Conservation (phyloP, 441 rosid genomes). For the Pelargonium fulgidum region DNA sequence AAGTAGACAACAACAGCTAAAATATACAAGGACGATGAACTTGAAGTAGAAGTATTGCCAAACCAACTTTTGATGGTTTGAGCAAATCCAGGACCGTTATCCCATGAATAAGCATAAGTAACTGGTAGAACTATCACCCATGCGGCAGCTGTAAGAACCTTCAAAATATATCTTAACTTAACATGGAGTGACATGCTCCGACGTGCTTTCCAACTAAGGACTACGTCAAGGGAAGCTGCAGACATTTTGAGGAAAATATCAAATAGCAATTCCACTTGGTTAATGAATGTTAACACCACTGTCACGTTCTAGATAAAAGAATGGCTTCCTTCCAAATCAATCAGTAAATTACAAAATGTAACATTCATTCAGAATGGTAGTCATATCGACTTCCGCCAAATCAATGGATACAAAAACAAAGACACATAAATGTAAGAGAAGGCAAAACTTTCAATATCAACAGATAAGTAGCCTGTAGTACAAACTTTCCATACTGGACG, state of each 20-base stretch:
- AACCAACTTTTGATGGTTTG: conserved; percentile 91
- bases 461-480: too few relatives aligned
- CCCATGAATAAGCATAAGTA: conserved; percentile 85
- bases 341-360: neutral
- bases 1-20: conserved; percentile 78
- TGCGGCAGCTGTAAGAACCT: conserved; percentile 85
- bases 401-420: too few relatives aligned
- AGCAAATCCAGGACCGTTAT: conserved; percentile 83
- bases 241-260: neutral
- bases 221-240: conserved; percentile 94
- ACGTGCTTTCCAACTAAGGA: conserved; percentile 86
- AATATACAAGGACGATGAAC: conserved; percentile 69
- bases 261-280: too few relatives aligned
- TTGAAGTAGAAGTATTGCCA: conserved; percentile 60
- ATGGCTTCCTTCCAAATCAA: neutral
- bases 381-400: too few relatives aligned
- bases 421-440: too few relatives aligned
- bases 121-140: conserved; percentile 93
- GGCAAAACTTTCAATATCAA: too few relatives aligned
- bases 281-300: too few relatives aligned
- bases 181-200: conserved; percentile 85
- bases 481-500: too few relatives aligned
- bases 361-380: too few relatives aligned
- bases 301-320: neutral
- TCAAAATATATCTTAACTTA: conserved; percentile 91